A percentile compares a stretch with the other conserved stretches of the same genome.
Evolutionary conservation across 2,329 filamentous ascomycete genomes (phyloP).

Genomic region (Botryotinia convoluta): DNA sequence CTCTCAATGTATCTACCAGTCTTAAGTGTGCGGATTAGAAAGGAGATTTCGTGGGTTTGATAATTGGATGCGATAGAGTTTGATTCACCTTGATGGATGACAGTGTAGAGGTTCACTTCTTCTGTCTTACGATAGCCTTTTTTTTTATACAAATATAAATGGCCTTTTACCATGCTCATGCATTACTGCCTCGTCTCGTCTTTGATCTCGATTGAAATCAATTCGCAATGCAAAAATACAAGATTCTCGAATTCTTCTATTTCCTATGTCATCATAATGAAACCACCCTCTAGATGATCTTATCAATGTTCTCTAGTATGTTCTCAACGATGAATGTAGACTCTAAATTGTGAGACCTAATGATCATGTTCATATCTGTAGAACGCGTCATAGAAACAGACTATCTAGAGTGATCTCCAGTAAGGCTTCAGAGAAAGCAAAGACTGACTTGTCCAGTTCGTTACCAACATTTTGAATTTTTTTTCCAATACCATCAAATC

Average conservation of each 20-base stretch:
- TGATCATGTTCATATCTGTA: neutral
- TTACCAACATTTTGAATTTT: neutral
- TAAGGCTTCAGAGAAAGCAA: neutral
- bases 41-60: neutral
- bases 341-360: neutral
- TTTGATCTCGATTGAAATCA: neutral
- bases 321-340: neutral
- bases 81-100: slow-evolving; percentile 11
- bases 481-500: neutral
- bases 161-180: neutral
- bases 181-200: neutral
- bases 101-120: slow-evolving; percentile 16
- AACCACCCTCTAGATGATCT: no score
- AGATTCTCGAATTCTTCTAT: neutral
- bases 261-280: neutral
- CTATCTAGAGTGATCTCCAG: neutral
- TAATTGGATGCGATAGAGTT: neutral
- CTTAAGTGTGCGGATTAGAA: neutral
- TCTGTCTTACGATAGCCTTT: slow-evolving; percentile 16
- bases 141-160: slow-evolving; percentile 15
- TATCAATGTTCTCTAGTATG: neutral
- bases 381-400: neutral
- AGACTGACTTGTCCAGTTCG: neutral
- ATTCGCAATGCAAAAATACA: neutral
- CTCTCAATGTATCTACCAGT: slow-evolving; percentile 16